Conservation (phyloP, 148 eudicot species). For the Pharnaceum exiguum region DNA sequence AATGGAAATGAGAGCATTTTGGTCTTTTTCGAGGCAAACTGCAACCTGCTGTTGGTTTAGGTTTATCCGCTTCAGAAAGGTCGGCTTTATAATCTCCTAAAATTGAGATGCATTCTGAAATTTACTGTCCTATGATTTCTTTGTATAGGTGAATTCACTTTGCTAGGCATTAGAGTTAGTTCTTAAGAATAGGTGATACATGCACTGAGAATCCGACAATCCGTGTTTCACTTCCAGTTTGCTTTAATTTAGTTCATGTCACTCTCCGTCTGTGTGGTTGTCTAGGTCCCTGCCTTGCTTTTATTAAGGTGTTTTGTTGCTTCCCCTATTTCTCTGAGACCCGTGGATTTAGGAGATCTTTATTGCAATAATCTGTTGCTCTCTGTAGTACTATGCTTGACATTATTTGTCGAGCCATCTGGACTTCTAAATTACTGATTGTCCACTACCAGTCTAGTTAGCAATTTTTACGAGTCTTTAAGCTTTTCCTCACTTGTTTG, state of each 20-base stretch:
- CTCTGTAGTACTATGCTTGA: background rate
- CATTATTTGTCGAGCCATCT: conserved; percentile 7
- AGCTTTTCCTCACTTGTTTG: too few species aligned
- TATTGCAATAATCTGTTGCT: background rate
- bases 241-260: too few species aligned
- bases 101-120: background rate
- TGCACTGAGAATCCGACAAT: too few species aligned
- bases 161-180: background rate
- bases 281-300: background rate
- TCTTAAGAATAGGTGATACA: background rate
- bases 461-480: too few species aligned
- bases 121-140: background rate
- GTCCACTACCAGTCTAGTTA: too few species aligned
- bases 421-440: conserved; percentile 6
- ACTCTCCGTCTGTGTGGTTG: background rate
- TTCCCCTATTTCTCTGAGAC: background rate
- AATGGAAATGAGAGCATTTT: background rate
- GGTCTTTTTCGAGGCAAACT: background rate
- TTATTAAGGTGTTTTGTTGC: conserved; percentile 3
- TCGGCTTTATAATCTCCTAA: background rate
- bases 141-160: background rate
- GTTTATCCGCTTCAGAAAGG: background rate
- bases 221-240: too few species aligned
- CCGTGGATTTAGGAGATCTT: background rate
- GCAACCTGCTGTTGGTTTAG: background rate